A percentile compares a stretch with the other conserved stretches of the same genome.
Conservation (phyloP, 805 yeast genomes). For the Metschnikowia noctiluminum region DNA sequence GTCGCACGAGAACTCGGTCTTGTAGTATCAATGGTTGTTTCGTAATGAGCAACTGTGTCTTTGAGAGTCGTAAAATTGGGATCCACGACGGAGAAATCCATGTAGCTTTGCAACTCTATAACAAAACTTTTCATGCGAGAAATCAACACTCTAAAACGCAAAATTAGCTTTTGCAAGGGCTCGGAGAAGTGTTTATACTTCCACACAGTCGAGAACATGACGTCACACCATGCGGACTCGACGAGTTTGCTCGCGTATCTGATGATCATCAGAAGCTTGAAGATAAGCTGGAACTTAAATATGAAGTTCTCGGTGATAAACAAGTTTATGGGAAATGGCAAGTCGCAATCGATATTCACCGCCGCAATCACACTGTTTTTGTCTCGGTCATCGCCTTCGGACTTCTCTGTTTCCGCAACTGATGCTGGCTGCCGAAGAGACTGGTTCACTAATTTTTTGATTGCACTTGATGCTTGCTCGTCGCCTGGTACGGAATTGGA, state of each 20-base stretch:
- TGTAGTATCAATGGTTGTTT: slow-evolving; percentile 4
- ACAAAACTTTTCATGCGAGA: slow-evolving; percentile 55
- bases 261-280: slow-evolving; percentile 65
- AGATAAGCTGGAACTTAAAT: slow-evolving; percentile 74
- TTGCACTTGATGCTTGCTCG: slow-evolving; percentile 16
- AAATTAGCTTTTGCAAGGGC: slow-evolving; percentile 51
- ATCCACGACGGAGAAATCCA: slow-evolving; percentile 59
- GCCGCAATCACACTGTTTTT: slow-evolving; percentile 39
- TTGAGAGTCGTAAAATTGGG: slow-evolving; percentile 47
- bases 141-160: slow-evolving; percentile 53
- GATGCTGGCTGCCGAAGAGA: slow-evolving; percentile 11
- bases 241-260: slow-evolving; percentile 58
- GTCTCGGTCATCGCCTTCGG: background rate
- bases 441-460: slow-evolving; percentile 14
- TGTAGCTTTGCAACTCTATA: slow-evolving; percentile 51
- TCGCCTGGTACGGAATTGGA: slow-evolving; percentile 38
- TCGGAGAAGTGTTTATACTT: slow-evolving; percentile 41
- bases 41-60: slow-evolving; percentile 13
- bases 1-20: slow-evolving; percentile 6
- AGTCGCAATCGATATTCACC: slow-evolving; percentile 51
- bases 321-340: slow-evolving; percentile 87
- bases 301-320: slow-evolving; percentile 67
- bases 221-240: slow-evolving; percentile 62
- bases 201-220: slow-evolving; percentile 68
- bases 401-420: background rate